Evolutionary conservation across 2,329 filamentous ascomycete species (phyloP), one percentile per base, ranked within the genome.

Genomic region (Ustilaginoidea virens): DNA sequence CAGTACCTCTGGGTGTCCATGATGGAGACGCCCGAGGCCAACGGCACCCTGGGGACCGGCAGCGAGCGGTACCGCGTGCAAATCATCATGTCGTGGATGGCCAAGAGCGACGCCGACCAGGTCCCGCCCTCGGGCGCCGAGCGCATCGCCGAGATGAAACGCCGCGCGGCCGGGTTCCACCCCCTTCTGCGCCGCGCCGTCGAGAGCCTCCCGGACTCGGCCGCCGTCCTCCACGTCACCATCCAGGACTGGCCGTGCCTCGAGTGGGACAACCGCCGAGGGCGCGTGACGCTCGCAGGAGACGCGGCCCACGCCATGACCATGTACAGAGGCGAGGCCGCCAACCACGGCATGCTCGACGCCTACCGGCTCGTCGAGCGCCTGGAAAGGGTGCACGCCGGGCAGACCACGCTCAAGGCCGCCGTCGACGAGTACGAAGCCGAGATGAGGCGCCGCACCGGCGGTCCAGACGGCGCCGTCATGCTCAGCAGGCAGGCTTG

Each of bases 261-360:
- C 2, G 40, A 44, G 5, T 65, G 61, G 59, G 46, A 58, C 33
- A 58, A 58, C 27, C 42, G 39, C 9, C 41, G 45, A 23, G 63
- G 62, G 4, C 47, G 51, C 1, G 55, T 63, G 3, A 62, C 62
- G 2, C 43, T 71, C 1, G 50, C 59, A 4, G 66, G 67, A 4
- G 67, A 71, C 40, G 58, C 65, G 2, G 65, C 65, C 0, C 66
- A 71, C 42, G 59, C 65, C n/a, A 70, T 71, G 66, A 66, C 63
- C 17, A 67, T 69, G 63, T 67, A 50, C 29, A 47, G 54, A 11
- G 54, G 54, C 16, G 53, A 58, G 29, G 54, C 46, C 1, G 48
- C 44, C 6, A 58, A 57, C 30, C 53, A 58, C 32, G 53, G 52
- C 11, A 52, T 58, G 9, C 41, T 54, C n/a, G 53, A 58, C 28